These are phyloP conservation scores for Wickerhamiella slavikovae DNA, from an alignment of 805 yeast species.

Conservation along the genomic window DNA sequence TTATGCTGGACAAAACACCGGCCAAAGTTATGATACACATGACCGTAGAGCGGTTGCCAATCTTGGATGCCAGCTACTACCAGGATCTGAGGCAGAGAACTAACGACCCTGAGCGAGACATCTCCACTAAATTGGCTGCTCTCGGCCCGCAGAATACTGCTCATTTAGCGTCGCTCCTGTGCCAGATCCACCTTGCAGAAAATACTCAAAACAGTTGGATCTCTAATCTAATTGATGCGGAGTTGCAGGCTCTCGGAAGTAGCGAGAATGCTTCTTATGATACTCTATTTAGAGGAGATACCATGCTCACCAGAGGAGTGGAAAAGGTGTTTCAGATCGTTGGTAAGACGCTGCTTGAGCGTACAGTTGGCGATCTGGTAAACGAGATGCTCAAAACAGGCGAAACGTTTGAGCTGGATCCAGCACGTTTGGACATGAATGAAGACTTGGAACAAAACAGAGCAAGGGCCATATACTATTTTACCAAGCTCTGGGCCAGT, in stretches of 20 bases:
- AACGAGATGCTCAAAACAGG: slow-evolving; percentile 29
- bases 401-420: slow-evolving; percentile 61
- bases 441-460: slow-evolving; percentile 27
- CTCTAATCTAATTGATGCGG: slow-evolving; percentile 42
- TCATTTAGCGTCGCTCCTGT: slow-evolving; percentile 21
- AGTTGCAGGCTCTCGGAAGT: slow-evolving; percentile 21
- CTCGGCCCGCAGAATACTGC: slow-evolving; percentile 3
- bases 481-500: slow-evolving; percentile 9
- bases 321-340: slow-evolving; percentile 57
- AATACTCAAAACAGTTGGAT: slow-evolving; percentile 58
- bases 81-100: slow-evolving; percentile 40
- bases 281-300: slow-evolving; percentile 65
- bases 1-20: too few relatives aligned
- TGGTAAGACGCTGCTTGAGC: slow-evolving; percentile 62
- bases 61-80: slow-evolving; percentile 37
- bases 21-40: too few relatives aligned
- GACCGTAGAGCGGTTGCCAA: slow-evolving; percentile 11
- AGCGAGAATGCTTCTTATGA: slow-evolving; percentile 20
- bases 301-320: slow-evolving; percentile 60
- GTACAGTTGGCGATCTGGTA: slow-evolving; percentile 51
- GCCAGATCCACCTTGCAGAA: slow-evolving; percentile 57
- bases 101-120: slow-evolving; percentile 23
- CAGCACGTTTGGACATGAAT: slow-evolving; percentile 28
- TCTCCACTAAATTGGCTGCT: slow-evolving; percentile 22
- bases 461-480: slow-evolving; percentile 26